Percentiles rank a stretch among this genome's conserved stretches.
These are phyloP conservation scores for Citrullus colocynthis DNA, from an alignment of 306 rosid genomes.

Conservation along the genomic window DNA sequence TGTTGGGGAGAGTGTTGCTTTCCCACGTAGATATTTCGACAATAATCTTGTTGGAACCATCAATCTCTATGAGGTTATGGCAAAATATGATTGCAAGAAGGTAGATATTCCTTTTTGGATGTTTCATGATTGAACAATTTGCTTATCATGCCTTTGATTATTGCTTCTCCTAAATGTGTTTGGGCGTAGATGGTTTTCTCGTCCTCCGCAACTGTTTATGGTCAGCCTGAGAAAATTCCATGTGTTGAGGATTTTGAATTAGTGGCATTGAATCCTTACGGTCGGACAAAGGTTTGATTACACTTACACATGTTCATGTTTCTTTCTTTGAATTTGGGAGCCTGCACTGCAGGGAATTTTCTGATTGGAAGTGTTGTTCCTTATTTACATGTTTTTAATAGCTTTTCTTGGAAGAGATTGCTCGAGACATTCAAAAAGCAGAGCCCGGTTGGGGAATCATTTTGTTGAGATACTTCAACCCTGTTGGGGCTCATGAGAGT, in stretches of 20 bases:
- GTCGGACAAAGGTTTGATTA: constrained; percentile 60
- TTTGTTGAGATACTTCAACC: constrained; percentile 82
- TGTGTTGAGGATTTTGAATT: constrained; percentile 67
- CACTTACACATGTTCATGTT: background rate
- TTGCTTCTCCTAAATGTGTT: constrained; percentile 5
- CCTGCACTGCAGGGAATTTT: background rate
- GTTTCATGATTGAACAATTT: background rate
- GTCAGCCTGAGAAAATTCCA: constrained; percentile 78
- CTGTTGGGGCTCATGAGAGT: constrained; percentile 95
- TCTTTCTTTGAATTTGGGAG: background rate
- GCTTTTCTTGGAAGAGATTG: constrained; percentile 87
- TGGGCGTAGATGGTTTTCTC: constrained; percentile 73
- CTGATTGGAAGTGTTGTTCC: constrained; percentile 5
- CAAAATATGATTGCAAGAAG: constrained; percentile 68
- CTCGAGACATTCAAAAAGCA: constrained; percentile 68
- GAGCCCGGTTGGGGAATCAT: constrained; percentile 82
- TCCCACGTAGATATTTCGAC: constrained; percentile 62
- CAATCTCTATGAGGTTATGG: constrained; percentile 74
- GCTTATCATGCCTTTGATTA: background rate
- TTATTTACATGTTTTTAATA: constrained; percentile 9
- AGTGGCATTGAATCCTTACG: constrained; percentile 82
- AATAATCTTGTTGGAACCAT: constrained; percentile 68
- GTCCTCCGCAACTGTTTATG: constrained; percentile 88
- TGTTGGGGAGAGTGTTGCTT: constrained; percentile 70
- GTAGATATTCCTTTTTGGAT: constrained; percentile 11